Evolutionary conservation across 2,329 filamentous ascomycete species (phyloP).

Genomic region (Cladosporium oxysporum): DNA sequence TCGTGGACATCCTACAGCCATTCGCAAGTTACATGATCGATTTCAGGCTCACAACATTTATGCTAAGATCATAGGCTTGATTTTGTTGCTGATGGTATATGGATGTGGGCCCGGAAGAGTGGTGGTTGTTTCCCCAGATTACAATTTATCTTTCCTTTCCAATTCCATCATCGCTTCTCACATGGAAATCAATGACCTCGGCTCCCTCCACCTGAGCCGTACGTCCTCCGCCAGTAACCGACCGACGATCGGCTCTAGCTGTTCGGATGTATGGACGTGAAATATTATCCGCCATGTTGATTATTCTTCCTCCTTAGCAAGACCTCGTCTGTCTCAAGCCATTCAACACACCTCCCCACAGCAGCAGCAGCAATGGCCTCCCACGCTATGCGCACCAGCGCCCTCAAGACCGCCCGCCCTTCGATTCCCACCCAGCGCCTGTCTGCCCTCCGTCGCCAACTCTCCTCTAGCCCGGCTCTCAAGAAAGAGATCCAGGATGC

Average conservation of each 20-base stretch:
- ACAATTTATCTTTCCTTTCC: neutral
- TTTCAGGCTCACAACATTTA: too few species aligned
- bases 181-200: neutral
- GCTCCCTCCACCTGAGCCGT: neutral
- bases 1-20: too few species aligned
- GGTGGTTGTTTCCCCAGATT: neutral
- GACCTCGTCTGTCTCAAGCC: neutral
- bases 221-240: neutral
- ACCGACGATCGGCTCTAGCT: constrained; percentile 1
- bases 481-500: constrained; percentile 78
- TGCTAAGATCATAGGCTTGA: too few species aligned
- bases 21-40: too few species aligned
- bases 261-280: neutral
- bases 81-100: too few species aligned
- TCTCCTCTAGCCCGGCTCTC: constrained; percentile 52
- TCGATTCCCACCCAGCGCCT: constrained; percentile 13
- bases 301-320: neutral
- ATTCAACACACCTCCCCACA: neutral
- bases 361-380: constrained; percentile 4
- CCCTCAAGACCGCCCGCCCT: constrained; percentile 8
- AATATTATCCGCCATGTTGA: neutral
- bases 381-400: constrained; percentile 14
- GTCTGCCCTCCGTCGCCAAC: constrained; percentile 35
- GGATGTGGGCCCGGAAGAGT: neutral
- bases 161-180: neutral